Conservation (phyloP, 768 basidiomycete genomes). For the Infundibulicybe gibba region DNA sequence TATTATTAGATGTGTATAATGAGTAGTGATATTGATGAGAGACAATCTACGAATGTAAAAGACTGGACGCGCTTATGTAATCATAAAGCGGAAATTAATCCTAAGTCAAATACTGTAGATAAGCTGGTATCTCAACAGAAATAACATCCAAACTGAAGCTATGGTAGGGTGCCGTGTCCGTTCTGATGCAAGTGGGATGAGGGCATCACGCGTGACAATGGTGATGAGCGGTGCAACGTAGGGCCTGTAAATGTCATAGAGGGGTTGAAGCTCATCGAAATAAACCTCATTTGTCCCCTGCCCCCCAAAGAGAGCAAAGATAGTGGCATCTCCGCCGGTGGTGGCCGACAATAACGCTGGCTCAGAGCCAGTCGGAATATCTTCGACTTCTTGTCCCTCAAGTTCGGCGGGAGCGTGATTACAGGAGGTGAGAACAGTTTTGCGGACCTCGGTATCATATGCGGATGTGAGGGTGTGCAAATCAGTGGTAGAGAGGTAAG, state of each 20-base stretch:
- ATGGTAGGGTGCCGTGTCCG: constrained; percentile 73
- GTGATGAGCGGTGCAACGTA: no score
- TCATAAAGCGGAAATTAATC: no score
- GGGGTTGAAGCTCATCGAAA: constrained; percentile 89
- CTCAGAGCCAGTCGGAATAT: constrained; percentile 54
- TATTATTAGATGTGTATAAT: no score
- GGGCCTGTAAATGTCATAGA: constrained; percentile 92
- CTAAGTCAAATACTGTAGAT: no score
- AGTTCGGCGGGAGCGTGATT: constrained; percentile 72
- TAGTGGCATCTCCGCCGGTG: constrained; percentile 61
- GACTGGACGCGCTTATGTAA: no score
- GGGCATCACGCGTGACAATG: constrained; percentile 72
- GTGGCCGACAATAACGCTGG: constrained; percentile 73
- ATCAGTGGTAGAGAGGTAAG: constrained; percentile 70
- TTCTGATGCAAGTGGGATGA: constrained; percentile 59
- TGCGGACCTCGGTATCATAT: constrained; percentile 73
- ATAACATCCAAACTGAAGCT: no score
- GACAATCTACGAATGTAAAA: no score
- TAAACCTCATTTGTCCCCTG: constrained; percentile 99
- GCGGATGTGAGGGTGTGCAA: constrained; percentile 77
- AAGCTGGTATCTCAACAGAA: no score
- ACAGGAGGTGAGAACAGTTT: constrained; percentile 75
- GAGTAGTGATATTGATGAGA: no score
- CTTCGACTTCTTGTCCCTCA: constrained; percentile 48
- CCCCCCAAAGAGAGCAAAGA: constrained; percentile 95